Evolutionary conservation across 2,329 filamentous ascomycete genomes (phyloP), one percentile per base, ranked within the genome.

Genomic region (Fusarium sp.): DNA sequence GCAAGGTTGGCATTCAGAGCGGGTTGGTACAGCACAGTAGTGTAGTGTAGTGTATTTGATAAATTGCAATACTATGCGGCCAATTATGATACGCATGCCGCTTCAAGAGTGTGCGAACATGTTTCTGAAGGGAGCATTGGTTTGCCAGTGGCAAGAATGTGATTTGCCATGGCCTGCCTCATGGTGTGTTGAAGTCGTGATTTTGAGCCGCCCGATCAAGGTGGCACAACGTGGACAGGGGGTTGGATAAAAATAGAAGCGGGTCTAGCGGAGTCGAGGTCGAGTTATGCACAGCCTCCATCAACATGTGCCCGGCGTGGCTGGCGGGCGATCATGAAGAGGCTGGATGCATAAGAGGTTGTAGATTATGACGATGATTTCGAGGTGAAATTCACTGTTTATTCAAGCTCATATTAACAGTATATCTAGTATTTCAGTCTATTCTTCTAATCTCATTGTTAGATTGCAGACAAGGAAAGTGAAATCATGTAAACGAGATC

Each of bases 161-260:
- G 22, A 27, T 38, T 63, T 36, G 60, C 27, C 58, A 45, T 60
- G 57, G 14, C 35, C 35, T 36, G 25, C 14, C 36, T 31, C 14
- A 47, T 62, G 42, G 56, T 27, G 54, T 56, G 52, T 22, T 35
- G 20, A 33, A 36, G 59, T 50, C 14, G 45, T 38, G 20, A 31
- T 64, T 66, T 75, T 74, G 60, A 75, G 72, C 69, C 68, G 64
- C 71, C 45, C 47, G 20, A 35, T 11, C 14, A n/a, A 36, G 29
- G 59, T 52, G 67, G 63, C 68, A 74, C 69, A 59, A 70, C 16
- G 20, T 38, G 35, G 5, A 27, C 9, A 38, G 27, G 27, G 25
- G 50, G 50, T 13, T 31, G 63, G 60, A 75, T 75, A 75, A 73
- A 74, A 75, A 74, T 74, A 74, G 73, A 58, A 66, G 64, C 61